Percentiles rank a stretch among this genome's conserved stretches.
Evolutionary conservation across 1,139 yeast genomes (phyloP).

Genomic region (Zygoascus sp.): DNA sequence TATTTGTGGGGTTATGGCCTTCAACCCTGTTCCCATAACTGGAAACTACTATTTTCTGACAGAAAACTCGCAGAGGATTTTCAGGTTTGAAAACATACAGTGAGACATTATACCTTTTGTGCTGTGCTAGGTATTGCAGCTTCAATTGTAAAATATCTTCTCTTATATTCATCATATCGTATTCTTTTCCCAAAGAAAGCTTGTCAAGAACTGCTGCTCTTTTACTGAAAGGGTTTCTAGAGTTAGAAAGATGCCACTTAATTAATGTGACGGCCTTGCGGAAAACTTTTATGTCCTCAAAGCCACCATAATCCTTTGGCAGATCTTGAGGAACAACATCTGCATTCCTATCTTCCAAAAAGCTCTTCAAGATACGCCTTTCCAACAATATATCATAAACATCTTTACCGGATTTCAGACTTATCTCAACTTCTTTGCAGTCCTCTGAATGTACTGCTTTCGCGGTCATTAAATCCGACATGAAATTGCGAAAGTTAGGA

Average conservation of each 20-base stretch:
- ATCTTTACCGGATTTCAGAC: too few species aligned
- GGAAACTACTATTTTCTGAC: slow-evolving; percentile 72
- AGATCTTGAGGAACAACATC: too few species aligned
- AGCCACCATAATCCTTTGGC: slow-evolving; percentile 11
- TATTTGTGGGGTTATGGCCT: slow-evolving; percentile 60
- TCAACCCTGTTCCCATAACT: slow-evolving; percentile 71
- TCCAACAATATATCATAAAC: too few species aligned
- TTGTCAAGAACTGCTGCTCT: slow-evolving; percentile 14
- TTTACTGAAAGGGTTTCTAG: slow-evolving; percentile 40
- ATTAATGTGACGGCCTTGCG: slow-evolving; percentile 1
- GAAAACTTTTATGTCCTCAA: slow-evolving; percentile 7
- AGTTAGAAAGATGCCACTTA: slow-evolving; percentile 10
- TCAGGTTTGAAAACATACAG: slow-evolving; percentile 65
- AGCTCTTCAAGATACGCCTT: too few species aligned
- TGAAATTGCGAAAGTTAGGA: too few species aligned
- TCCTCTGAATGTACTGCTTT: too few species aligned
- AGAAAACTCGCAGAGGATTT: slow-evolving; percentile 59
- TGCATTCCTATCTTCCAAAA: slow-evolving; percentile 2
- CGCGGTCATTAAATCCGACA: too few species aligned
- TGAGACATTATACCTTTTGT: slow-evolving; percentile 67
- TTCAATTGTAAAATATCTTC: slow-evolving; percentile 34
- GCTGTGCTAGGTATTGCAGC: slow-evolving; percentile 47
- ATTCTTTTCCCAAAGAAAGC: slow-evolving; percentile 36
- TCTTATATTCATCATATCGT: slow-evolving; percentile 37
- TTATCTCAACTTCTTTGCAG: too few species aligned